Evolutionary conservation across 257 asterid genomes (phyloP), one percentile per base, ranked within the genome.

Genomic region (Thymus mandschuricus): DNA sequence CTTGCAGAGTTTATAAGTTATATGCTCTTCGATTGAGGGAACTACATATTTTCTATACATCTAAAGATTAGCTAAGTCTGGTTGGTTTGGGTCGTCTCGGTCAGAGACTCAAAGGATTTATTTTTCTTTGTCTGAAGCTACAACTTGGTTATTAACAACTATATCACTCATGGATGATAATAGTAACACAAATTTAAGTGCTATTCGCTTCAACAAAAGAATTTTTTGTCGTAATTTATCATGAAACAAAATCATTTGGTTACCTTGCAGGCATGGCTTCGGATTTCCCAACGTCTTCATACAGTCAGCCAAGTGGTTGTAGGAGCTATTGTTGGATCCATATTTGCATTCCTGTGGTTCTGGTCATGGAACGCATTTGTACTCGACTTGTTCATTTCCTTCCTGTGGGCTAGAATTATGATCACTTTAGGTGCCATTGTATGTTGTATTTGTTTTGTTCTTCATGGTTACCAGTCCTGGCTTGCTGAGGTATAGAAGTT

Each of bases 241-340:
- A 52, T 58, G 6, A 29, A 56, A 56, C 29, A 9, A 11, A 29
- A 29, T 29, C 13, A 50, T 46, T 29, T 66, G 10, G 12, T 61
- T 61, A 13, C 29, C 69, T 48, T 81, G 81, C 92, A 88, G 97
- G 78, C 95, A n/a, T 92, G 97, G 98, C 92, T 90, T 56, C 84
- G 98, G 60, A 82, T 90, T 72, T 84, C 89, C 8, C 96, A 90
- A 62, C 78, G 76, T 13, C 81, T 86, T 64, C 97, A 90, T 65
- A 88, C 95, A 4, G 60, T 77, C 72, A 83, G 84, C 79, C 98
- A 90, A 81, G 95, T 92, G 11, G 54, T 70, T 1, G 96, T 86
- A 43, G 98, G 97, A 79, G 90, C 92, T 11, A 35, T 81, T 48
- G 3, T 87, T 10, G 96, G 96, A 52, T 79, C 77, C 33, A 1